These are phyloP conservation scores for Hemileccinum hortonii DNA, from an alignment of 1,284 basidiomycete species.

Conservation along the genomic window DNA sequence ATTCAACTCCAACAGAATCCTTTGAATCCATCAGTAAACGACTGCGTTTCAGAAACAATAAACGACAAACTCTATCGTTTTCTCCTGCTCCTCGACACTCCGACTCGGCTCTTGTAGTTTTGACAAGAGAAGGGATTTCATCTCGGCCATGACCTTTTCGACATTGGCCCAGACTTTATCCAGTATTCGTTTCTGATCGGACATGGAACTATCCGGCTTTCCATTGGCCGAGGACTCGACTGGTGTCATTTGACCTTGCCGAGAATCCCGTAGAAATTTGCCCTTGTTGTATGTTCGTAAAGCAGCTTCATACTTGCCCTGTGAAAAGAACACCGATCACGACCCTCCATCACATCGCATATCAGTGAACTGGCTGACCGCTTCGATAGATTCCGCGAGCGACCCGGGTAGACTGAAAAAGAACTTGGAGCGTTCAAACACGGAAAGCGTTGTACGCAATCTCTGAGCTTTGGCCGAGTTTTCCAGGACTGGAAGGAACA, in stretches of 20 bases:
- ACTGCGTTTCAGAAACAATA: not conserved
- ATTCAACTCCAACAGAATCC: conserved; percentile 83
- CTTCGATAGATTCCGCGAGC: conserved; percentile 88
- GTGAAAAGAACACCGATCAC: conserved; percentile 7
- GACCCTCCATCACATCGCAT: not conserved
- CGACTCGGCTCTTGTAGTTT: conserved; percentile 79
- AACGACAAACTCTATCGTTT: conserved; percentile 84
- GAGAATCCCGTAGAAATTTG: conserved; percentile 84
- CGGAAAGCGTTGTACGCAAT: conserved; percentile 87
- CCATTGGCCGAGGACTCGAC: conserved; percentile 57
- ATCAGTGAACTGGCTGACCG: conserved; percentile 46
- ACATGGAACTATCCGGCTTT: conserved; percentile 51
- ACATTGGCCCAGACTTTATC: conserved; percentile 97
- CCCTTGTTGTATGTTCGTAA: conserved; percentile 98
- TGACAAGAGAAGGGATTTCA: conserved; percentile 76
- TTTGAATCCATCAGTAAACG: conserved; percentile 33
- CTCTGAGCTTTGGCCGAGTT: conserved; percentile 95
- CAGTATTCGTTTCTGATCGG: conserved; percentile 88
- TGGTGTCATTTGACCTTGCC: conserved; percentile 80
- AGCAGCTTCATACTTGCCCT: conserved; percentile 93
- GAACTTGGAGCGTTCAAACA: conserved; percentile 97
- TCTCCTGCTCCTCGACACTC: conserved; percentile 92
- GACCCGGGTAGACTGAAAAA: conserved; percentile 97
- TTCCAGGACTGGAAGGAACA: conserved; percentile 95
- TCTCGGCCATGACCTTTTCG: conserved; percentile 92